These are phyloP conservation scores for Groenewaldozyma salmanticensis DNA, from an alignment of 805 yeast genomes.

Conservation along the genomic window DNA sequence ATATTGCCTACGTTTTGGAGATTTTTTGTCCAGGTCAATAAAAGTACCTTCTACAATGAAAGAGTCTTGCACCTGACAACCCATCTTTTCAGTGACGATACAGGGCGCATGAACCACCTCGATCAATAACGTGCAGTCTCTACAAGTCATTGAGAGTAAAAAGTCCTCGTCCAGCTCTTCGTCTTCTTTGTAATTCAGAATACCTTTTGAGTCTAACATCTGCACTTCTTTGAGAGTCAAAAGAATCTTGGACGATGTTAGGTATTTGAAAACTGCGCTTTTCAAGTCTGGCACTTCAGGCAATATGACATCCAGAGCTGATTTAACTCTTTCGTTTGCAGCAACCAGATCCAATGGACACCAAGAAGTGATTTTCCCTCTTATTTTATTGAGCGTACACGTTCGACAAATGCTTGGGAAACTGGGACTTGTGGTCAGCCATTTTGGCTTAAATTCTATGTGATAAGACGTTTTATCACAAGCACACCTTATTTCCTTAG, in stretches of 20 bases:
- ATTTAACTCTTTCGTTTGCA: constrained; percentile 8
- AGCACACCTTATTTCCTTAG: constrained; percentile 14
- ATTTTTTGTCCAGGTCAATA: constrained; percentile 45
- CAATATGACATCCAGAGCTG: background rate
- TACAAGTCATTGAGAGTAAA: constrained; percentile 41
- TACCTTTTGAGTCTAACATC: constrained; percentile 21
- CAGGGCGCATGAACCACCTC: too few relatives aligned
- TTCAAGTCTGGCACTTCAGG: constrained; percentile 10
- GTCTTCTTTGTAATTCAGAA: constrained; percentile 10
- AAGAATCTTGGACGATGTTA: constrained; percentile 14
- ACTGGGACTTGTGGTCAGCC: constrained; percentile 40
- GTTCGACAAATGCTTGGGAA: constrained; percentile 43
- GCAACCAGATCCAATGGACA: constrained; percentile 39
- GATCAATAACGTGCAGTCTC: constrained; percentile 49
- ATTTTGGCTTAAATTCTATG: constrained; percentile 52
- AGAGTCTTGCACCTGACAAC: too few relatives aligned
- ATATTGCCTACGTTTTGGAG: constrained; percentile 31
- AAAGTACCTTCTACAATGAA: too few relatives aligned
- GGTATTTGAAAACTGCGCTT: constrained; percentile 13
- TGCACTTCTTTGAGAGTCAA: constrained; percentile 24
- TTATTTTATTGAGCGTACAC: constrained; percentile 38
- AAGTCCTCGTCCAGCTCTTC: constrained; percentile 31
- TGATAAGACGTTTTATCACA: background rate
- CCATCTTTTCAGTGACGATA: too few relatives aligned
- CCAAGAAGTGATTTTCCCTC: constrained; percentile 30